These are phyloP conservation scores for Tuber borchii DNA, from an alignment of 495 filamentous ascomycete genomes.

Conservation along the genomic window DNA sequence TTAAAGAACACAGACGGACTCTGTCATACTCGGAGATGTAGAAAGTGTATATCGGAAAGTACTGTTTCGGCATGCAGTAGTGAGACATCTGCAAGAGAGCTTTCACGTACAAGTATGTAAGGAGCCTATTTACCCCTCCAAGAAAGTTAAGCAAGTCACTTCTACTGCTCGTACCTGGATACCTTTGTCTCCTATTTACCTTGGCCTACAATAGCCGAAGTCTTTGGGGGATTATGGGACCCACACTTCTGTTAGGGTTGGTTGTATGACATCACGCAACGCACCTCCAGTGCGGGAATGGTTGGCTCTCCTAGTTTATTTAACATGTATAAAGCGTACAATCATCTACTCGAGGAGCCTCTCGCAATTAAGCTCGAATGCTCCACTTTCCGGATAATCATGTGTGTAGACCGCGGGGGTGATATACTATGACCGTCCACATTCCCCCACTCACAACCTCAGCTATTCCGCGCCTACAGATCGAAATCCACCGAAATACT, in stretches of 20 bases:
- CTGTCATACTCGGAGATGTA: too few relatives aligned
- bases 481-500: not conserved
- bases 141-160: not conserved
- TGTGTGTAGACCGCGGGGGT: not conserved
- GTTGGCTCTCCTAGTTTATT: not conserved
- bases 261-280: not conserved
- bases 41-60: too few relatives aligned
- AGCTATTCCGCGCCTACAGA: not conserved
- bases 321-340: not conserved
- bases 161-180: not conserved
- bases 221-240: not conserved
- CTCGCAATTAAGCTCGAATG: not conserved
- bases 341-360: not conserved
- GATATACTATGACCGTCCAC: not conserved
- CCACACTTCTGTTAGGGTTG: not conserved
- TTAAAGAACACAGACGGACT: too few relatives aligned
- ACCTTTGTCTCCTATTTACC: not conserved
- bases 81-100: not conserved
- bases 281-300: not conserved
- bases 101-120: not conserved
- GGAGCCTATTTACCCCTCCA: not conserved
- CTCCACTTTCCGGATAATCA: not conserved
- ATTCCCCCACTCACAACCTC: not conserved
- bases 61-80: not conserved
- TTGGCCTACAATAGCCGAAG: too few relatives aligned